phyloP scores from a whole-genome alignment of 495 filamentous ascomycete species.

The Daldinia bambusicola region DNA sequence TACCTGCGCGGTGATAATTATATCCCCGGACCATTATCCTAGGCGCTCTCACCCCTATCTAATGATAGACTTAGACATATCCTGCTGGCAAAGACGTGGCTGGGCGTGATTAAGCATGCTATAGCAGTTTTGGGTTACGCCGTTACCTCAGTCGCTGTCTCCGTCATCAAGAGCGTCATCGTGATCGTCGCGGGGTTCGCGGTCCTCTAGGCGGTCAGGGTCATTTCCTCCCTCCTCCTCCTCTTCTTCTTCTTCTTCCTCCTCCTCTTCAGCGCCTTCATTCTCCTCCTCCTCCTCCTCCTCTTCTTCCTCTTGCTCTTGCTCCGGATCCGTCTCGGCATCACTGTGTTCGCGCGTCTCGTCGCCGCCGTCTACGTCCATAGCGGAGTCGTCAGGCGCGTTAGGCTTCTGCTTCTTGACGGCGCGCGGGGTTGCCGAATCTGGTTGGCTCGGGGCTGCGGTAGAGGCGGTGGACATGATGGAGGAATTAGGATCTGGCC shows the following conservation, averaged over 20 bases:
- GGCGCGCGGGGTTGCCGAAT: conserved; percentile 38
- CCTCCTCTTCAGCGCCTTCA: conserved; percentile 58
- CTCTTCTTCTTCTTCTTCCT: conserved; percentile 57
- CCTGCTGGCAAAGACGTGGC: neutral
- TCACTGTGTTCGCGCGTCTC: conserved; percentile 57
- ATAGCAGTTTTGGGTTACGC: neutral
- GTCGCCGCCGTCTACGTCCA: conserved; percentile 52
- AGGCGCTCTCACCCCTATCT: neutral
- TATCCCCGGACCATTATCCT: neutral
- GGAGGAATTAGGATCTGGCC: conserved; percentile 47
- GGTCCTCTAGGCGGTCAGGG: conserved; percentile 12
- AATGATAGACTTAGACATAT: neutral
- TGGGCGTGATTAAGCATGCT: neutral
- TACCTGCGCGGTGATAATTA: neutral
- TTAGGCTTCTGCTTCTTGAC: conserved; percentile 55
- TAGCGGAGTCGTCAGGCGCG: conserved; percentile 45
- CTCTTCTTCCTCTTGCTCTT: conserved; percentile 64
- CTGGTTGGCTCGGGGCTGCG: conserved; percentile 25
- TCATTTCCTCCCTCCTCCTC: conserved; percentile 55
- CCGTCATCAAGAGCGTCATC: conserved; percentile 74
- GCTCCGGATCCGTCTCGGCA: conserved; percentile 63
- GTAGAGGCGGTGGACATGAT: conserved; percentile 44
- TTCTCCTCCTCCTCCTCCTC: conserved; percentile 66
- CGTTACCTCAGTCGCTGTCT: conserved; percentile 59
- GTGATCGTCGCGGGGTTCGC: conserved; percentile 56